Base-by-base conservation (phyloP, 2,329 filamentous ascomycete genomes). In the Cryphonectria radicalis region DNA sequence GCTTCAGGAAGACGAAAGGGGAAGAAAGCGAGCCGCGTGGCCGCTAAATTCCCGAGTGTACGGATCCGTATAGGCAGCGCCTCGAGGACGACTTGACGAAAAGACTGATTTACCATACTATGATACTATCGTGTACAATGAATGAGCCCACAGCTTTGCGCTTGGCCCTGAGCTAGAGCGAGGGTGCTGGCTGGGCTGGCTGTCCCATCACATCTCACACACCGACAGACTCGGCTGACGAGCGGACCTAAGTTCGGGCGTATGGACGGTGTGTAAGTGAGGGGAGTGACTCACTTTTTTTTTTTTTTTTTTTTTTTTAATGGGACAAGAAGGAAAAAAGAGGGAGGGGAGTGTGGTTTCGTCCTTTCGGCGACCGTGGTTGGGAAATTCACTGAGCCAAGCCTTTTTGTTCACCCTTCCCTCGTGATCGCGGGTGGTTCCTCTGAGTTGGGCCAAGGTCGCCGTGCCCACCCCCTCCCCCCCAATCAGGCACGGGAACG, bases 401-500 rank as follows among this genome's bases (percentile, higher is more conserved):
- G 46, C 46, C 46, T 22, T 22, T 22, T n/a, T 50, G 46, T 50
- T 7, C 46, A 1, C 22, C 22, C 3, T 50, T 50, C 53, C 53
- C 53, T 67, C 65, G 65, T 67, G 65, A 67, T 59, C 53, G n/a
- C 60, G n/a, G 65, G 7, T 67, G 65, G 37, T 59, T 53, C 46
- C 46, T 50, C 32, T 67, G 65, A 46, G 57, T 40, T 66, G 35
- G 46, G 46, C 22, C 22, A 32, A 60, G 55, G 22, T 46, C 42
- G 37, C 53, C 62, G 37, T 28, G 40, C 4, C 8, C 37, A 37
- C 37, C 10, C 37, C 28, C 28, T n/a, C 19, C 43, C 42, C 5
- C 17, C 62, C 62, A 64, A 64, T 64, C 62, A 64, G 6, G 40
- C 62, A 19, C 37, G 10, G n/a, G 25, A 25, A 42, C 13, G n/a